These are phyloP conservation scores for Plasmodium coatneyi DNA, from an alignment of 169 alveolate species.

Conservation along the genomic window DNA sequence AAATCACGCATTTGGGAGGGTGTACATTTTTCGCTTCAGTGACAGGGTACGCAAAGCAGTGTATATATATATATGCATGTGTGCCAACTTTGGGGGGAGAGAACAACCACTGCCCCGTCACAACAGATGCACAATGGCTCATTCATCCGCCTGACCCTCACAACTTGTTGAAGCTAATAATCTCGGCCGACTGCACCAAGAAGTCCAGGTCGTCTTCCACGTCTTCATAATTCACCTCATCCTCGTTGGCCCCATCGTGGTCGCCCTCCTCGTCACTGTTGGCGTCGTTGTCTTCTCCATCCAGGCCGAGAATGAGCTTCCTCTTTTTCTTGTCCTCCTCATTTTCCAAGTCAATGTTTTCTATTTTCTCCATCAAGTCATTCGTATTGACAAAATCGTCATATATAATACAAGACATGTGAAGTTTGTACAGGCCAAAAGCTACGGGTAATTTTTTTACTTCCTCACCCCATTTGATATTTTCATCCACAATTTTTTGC, in stretches of 20 bases:
- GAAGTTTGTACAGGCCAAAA: conserved; percentile 89
- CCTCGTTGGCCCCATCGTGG: conserved; percentile 70
- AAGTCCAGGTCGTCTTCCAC: conserved; percentile 83
- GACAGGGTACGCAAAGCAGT: background rate
- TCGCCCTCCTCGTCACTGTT: conserved; percentile 81
- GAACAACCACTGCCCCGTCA: background rate
- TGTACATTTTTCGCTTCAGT: background rate
- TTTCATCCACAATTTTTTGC: conserved; percentile 84
- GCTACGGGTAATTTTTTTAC: conserved; percentile 89
- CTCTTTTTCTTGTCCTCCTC: conserved; percentile 86
- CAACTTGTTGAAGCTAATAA: conserved; percentile 88
- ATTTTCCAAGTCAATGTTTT: conserved; percentile 84
- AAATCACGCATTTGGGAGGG: background rate
- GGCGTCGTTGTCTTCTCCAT: conserved; percentile 81
- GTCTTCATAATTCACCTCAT: conserved; percentile 30
- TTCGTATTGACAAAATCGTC: conserved; percentile 90
- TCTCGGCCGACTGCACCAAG: conserved; percentile 90
- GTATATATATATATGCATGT: background rate
- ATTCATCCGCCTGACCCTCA: conserved; percentile 19
- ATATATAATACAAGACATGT: conserved; percentile 87
- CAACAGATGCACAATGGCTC: background rate
- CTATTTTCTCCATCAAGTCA: conserved; percentile 85
- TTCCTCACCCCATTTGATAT: conserved; percentile 90
- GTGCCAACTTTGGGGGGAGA: background rate
- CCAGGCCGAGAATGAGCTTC: conserved; percentile 49